A percentile compares a stretch with the other conserved stretches of the same genome.
These are phyloP conservation scores for Melastoma malabathricum DNA, from an alignment of 345 rosid species.

Conservation along the genomic window DNA sequence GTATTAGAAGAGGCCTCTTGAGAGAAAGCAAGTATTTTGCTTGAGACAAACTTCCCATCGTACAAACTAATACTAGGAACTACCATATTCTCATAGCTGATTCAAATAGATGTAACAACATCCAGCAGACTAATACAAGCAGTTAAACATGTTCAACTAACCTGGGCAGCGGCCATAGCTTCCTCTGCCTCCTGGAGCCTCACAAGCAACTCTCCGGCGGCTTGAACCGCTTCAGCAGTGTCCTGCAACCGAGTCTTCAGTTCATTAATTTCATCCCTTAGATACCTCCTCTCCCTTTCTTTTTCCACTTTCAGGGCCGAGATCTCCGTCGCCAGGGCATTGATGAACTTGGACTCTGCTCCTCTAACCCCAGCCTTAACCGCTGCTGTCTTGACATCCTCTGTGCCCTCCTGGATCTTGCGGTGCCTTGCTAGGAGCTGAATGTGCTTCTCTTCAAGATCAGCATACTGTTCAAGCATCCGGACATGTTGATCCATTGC, in stretches of 20 bases:
- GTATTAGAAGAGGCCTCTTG: too few species aligned
- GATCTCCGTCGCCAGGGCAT: slow-evolving; percentile 85
- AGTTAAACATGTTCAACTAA: slow-evolving; percentile 17
- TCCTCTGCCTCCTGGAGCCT: slow-evolving; percentile 95
- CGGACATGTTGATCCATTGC: slow-evolving; percentile 95
- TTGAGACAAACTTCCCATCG: too few species aligned
- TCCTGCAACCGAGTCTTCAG: slow-evolving; percentile 85
- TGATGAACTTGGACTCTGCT: slow-evolving; percentile 86
- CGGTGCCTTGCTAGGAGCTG: slow-evolving; percentile 85
- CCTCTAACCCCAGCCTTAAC: slow-evolving; percentile 85
- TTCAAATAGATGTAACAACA: too few species aligned
- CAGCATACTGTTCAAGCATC: slow-evolving; percentile 94
- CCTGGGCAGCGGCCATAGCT: slow-evolving; percentile 58
- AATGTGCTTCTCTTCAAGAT: slow-evolving; percentile 90
- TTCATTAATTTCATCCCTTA: slow-evolving; percentile 78
- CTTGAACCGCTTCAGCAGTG: slow-evolving; percentile 96
- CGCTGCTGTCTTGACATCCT: slow-evolving; percentile 89
- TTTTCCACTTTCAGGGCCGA: slow-evolving; percentile 73
- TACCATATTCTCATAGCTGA: too few species aligned
- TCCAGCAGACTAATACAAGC: too few species aligned
- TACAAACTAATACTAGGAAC: too few species aligned
- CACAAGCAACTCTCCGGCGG: slow-evolving; percentile 91
- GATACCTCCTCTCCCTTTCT: slow-evolving; percentile 71
- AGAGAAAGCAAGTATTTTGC: too few species aligned
- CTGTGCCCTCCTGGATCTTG: slow-evolving; percentile 80